Evolutionary conservation across 208 protist genomes (phyloP).

Genomic region (Herpetomonas tarakana): DNA sequence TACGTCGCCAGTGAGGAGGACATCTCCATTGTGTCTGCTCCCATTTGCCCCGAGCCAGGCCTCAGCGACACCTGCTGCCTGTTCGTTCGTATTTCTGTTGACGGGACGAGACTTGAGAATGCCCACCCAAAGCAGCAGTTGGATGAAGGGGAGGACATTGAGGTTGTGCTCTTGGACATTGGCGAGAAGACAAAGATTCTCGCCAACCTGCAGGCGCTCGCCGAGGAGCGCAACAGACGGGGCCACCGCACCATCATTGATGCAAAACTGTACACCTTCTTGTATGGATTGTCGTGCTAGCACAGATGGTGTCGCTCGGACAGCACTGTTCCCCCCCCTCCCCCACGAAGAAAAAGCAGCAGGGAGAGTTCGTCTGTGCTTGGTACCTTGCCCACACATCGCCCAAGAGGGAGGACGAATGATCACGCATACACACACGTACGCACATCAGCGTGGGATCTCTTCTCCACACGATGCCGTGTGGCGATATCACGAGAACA

Average conservation of each 20-base stretch:
- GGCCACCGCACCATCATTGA: conserved; percentile 45
- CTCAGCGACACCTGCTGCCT: conserved; percentile 68
- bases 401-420: too few relatives aligned
- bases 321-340: too few relatives aligned
- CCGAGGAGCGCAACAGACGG: conserved; percentile 20
- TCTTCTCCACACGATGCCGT: too few relatives aligned
- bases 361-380: too few relatives aligned
- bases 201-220: conserved; percentile 17
- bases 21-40: conserved; percentile 36
- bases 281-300: conserved; percentile 16
- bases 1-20: conserved; percentile 41
- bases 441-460: too few relatives aligned
- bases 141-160: conserved; percentile 76
- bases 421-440: too few relatives aligned
- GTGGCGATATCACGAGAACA: too few relatives aligned
- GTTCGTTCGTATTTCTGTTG: conserved; percentile 52
- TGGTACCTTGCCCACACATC: too few relatives aligned
- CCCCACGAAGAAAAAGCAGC: too few relatives aligned
- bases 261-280: conserved; percentile 66
- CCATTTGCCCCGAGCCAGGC: conserved; percentile 56
- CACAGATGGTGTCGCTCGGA: too few relatives aligned
- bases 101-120: conserved; percentile 50
- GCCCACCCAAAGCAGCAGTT: conserved; percentile 44
- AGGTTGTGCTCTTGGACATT: conserved; percentile 65
- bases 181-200: conserved; percentile 13